These are phyloP conservation scores for Xylariaceae sp. DNA, from an alignment of 2,329 filamentous ascomycete genomes.

Conservation along the genomic window DNA sequence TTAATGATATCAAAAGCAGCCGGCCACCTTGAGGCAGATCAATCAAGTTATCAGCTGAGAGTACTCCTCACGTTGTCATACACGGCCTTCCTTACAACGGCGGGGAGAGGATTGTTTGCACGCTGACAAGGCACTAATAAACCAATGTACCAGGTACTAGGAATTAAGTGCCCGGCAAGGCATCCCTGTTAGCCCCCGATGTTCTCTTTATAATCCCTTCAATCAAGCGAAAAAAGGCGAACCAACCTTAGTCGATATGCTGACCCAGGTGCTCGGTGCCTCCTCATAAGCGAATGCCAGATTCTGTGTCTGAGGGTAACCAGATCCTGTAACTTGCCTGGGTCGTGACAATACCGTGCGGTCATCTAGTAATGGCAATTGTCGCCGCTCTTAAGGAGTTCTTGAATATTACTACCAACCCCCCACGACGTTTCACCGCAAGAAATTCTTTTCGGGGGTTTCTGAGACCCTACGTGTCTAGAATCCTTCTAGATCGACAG, in stretches of 20 bases:
- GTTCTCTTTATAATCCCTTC: not conserved
- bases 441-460: constrained; percentile 16
- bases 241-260: constrained; percentile 11
- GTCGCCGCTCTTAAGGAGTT: no score
- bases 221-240: no score
- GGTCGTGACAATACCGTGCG: constrained; percentile 1
- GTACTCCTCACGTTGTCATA: not conserved
- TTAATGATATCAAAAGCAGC: no score
- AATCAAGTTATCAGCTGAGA: not conserved
- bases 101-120: constrained; percentile 2
- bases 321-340: no score
- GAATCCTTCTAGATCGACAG: constrained; percentile 40
- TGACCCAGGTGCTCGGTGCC: constrained; percentile 17
- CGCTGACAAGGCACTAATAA: constrained; percentile 1
- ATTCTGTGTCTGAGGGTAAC: no score
- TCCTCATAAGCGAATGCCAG: constrained; percentile 18
- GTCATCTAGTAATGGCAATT: no score
- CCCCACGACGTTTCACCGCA: constrained; percentile 34
- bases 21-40: no score
- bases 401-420: no score
- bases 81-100: not conserved
- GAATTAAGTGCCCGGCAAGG: not conserved
- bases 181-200: constrained; percentile 3
- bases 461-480: constrained; percentile 34
- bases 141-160: not conserved